Percentiles rank a stretch among this genome's conserved stretches.
These are phyloP conservation scores for Brettanomyces naardenensis DNA, from an alignment of 805 yeast genomes.

Conservation along the genomic window DNA sequence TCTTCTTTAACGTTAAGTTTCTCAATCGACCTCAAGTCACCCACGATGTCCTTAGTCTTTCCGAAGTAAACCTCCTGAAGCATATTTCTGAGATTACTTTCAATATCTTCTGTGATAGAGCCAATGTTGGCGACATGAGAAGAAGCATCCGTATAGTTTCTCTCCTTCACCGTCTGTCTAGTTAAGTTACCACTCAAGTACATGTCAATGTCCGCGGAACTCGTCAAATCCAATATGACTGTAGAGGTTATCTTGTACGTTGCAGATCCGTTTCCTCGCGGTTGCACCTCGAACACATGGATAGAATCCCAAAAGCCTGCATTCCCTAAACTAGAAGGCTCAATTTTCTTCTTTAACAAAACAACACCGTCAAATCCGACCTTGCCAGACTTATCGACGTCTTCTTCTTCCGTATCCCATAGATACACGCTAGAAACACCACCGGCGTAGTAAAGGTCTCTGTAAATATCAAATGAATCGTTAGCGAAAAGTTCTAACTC, in stretches of 20 bases:
- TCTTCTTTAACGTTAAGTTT: conserved; percentile 27
- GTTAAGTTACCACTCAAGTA: conserved; percentile 77
- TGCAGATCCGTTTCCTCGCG: conserved; percentile 29
- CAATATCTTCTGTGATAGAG: conserved; percentile 77
- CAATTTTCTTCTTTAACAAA: conserved; percentile 59
- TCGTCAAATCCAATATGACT: conserved; percentile 65
- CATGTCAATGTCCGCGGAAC: conserved; percentile 20
- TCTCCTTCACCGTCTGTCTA: conserved; percentile 63
- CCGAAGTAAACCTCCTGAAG: conserved; percentile 93
- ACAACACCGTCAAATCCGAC: conserved; percentile 86
- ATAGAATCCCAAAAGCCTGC: conserved; percentile 83
- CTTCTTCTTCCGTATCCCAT: conserved; percentile 76
- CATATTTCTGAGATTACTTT: conserved; percentile 76
- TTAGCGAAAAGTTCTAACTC: conserved; percentile 75
- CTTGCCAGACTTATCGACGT: conserved; percentile 34
- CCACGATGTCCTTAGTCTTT: conserved; percentile 81
- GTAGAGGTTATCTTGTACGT: conserved; percentile 78
- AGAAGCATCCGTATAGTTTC: conserved; percentile 39
- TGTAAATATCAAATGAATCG: conserved; percentile 84
- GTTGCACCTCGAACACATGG: conserved; percentile 77
- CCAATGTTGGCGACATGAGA: conserved; percentile 87
- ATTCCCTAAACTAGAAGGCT: conserved; percentile 31
- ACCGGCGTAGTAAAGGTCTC: conserved; percentile 93
- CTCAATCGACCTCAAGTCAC: conserved; percentile 49
- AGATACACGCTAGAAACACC: conserved; percentile 84